Evolutionary conservation across 495 filamentous ascomycete genomes (phyloP), one percentile per base, ranked within the genome.

Genomic region (Parmelia sp.): DNA sequence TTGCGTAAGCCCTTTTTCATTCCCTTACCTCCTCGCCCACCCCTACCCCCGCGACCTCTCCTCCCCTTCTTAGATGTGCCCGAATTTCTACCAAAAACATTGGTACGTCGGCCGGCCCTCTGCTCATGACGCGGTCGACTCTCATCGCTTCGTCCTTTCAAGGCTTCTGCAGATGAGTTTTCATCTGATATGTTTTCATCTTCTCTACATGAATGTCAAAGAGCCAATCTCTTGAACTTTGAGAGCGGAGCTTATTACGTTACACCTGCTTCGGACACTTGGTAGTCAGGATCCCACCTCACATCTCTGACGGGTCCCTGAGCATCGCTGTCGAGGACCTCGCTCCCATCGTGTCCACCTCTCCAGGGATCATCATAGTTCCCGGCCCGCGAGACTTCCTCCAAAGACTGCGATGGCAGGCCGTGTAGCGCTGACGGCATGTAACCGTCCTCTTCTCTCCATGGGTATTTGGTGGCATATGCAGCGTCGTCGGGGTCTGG

Each of bases 1-100:
- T 85, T 86, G n/a, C 88, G 83, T n/a, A 85, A 86, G 15, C 89
- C 88, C 67, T 82, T 77, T 67, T 78, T 82, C 65, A 79, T 73
- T 19, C 81, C 81, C 66, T 78, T 82, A 9, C 74, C 72, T 60
- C 82, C 79, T 40, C 74, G 74, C 29, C 77, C 69, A 62, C 72
- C 69, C 29, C 79, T 55, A 51, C 61, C 31, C 1, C 21, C 61
- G n/a, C 65, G 55, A 33, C 58, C 58, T 51, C 56, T 40, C 49
- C 58, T 45, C 35, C 31, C 40, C 35, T 17, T 35, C 15, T 12
- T 5, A 10, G 21, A 10, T 53, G 31, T 37, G 53, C n/a, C 40
- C 17, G 19, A 35, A 15, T 14, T 45, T 31, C 7, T 35, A 45
- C 12, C 31, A 4, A 17, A 23, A 12, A 59, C 15, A 45, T 44